Conservation (phyloP, 495 filamentous ascomycete species). For the Amniculicola lignicola region DNA sequence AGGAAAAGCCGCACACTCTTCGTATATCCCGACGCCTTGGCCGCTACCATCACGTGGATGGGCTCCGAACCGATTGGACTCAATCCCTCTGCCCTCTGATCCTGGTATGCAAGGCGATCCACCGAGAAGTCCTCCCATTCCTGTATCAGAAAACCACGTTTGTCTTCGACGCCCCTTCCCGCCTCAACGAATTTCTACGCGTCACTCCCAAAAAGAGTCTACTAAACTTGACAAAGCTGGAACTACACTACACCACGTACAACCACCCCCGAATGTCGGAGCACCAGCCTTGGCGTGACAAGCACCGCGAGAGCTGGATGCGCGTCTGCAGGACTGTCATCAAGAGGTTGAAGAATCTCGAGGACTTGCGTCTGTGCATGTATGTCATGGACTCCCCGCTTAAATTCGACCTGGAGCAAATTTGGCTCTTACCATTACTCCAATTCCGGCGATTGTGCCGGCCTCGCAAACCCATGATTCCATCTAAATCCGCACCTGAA, state of each 20-base stretch:
- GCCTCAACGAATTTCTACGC: slow-evolving; percentile 19
- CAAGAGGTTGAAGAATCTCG: slow-evolving; percentile 6
- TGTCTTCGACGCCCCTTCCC: slow-evolving; percentile 20
- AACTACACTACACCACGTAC: slow-evolving; percentile 26
- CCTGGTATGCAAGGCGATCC: slow-evolving; percentile 25
- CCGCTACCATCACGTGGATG: slow-evolving; percentile 15
- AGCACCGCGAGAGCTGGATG: slow-evolving; percentile 14
- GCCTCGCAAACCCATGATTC: background rate
- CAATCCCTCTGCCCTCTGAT: slow-evolving; percentile 28
- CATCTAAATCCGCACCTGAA: background rate
- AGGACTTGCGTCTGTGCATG: slow-evolving; percentile 17
- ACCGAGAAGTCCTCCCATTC: slow-evolving; percentile 11
- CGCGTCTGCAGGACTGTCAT: background rate
- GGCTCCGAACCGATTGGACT: slow-evolving; percentile 13
- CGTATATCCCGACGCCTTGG: slow-evolving; percentile 15
- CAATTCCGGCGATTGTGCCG: slow-evolving; percentile 18
- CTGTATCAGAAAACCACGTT: slow-evolving; percentile 30
- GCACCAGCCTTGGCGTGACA: slow-evolving; percentile 3
- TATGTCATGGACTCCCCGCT: slow-evolving; percentile 7
- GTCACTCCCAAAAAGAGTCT: slow-evolving; percentile 7
- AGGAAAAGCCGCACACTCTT: slow-evolving; percentile 1
- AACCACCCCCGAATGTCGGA: background rate
- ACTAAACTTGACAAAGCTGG: slow-evolving; percentile 6
- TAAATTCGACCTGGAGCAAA: slow-evolving; percentile 15
- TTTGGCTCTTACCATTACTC: slow-evolving; percentile 13